Base-by-base conservation (phyloP, 1,284 basidiomycete species). In the Microbotryum violaceum region DNA sequence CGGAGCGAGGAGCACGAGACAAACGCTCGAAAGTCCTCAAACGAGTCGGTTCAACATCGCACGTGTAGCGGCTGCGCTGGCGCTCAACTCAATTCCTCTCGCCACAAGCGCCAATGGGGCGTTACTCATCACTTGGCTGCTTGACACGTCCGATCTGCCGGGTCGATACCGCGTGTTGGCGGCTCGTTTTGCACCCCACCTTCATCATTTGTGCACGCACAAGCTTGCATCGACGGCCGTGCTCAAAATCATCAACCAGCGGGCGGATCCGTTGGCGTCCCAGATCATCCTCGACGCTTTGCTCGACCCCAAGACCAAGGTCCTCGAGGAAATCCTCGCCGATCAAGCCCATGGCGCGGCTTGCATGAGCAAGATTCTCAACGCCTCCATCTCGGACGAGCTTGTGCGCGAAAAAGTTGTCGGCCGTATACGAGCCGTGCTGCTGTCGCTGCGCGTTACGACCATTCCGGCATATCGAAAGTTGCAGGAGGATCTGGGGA, bases 21-120 rank as follows among this genome's bases (percentile, higher is more conserved):
- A 96, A 7, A 97, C 93, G 74, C 81, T 99, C 31, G 96, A 98
- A 76, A 91, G 86, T 73, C 83, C 87, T 42, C 82, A 87, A 70
- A 89, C 93, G 49, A 88, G 83, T 33, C 71, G 87, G 62, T 90
- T 86, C 74, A 91, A 96, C 74, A 88, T 91, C 77, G 78, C 96
- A 74, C 89, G 93, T 49, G 88, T 97, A 64, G 93, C 93, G 6
- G 88, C 91, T 2, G 88, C 92, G 14, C 82, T 99, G 74, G 89
- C 98, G 65, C 82, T 98, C 71, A 97, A 98, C 78, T 96, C 93
- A 8, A 97, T 98, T 61, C 94, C 94, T 16, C 81, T 99, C 62
- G 92, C 94, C 6, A 98, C 94, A 37, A 97, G 96, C 74, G 90
- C 92, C 14, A 99, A 99, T 71, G 96, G 96, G 53, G 90, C 94